phyloP scores from a whole-genome alignment of 2,329 filamentous ascomycete species.

The Daldinia sp. region DNA sequence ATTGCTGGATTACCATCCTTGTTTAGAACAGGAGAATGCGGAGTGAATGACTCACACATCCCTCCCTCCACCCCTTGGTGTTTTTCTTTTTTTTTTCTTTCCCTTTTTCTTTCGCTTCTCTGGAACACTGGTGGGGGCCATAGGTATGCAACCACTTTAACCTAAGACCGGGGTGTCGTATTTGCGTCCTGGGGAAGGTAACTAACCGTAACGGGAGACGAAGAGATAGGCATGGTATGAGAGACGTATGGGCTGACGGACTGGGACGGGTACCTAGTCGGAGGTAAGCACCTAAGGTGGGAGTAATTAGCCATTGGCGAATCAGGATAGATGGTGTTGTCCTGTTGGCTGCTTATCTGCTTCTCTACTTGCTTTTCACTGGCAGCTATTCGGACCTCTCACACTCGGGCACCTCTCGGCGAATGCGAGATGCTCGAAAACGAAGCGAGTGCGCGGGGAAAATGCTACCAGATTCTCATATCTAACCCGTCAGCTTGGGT shows the following conservation, averaged over 20 bases:
- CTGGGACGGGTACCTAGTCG: not conserved
- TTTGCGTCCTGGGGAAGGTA: slow-evolving; percentile 5
- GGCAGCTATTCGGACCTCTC: not conserved
- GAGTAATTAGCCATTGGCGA: slow-evolving; percentile 30
- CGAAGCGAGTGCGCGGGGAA: not conserved
- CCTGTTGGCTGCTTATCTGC: slow-evolving; percentile 2
- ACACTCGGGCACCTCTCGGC: not conserved
- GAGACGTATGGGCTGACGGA: not conserved
- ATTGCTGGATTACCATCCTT: slow-evolving; percentile 15
- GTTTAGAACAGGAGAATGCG: slow-evolving; percentile 6
- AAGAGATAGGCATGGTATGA: no score
- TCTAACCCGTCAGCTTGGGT: not conserved
- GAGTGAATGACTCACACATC: slow-evolving; percentile 35
- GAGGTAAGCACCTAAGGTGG: not conserved
- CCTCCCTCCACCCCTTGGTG: not conserved
- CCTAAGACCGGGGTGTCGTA: slow-evolving; percentile 14
- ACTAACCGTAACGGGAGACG: not conserved
- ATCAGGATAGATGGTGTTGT: slow-evolving; percentile 9
- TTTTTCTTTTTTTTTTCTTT: not conserved
- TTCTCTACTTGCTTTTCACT: not conserved
- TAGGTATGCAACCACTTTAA: slow-evolving; percentile 38
- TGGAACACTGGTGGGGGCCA: slow-evolving; percentile 7
- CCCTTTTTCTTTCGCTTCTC: not conserved
- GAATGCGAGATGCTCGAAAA: not conserved
- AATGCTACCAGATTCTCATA: not conserved